phyloP scores from a whole-genome alignment of 1,284 basidiomycete genomes.

The Ganoderma lucidum region DNA sequence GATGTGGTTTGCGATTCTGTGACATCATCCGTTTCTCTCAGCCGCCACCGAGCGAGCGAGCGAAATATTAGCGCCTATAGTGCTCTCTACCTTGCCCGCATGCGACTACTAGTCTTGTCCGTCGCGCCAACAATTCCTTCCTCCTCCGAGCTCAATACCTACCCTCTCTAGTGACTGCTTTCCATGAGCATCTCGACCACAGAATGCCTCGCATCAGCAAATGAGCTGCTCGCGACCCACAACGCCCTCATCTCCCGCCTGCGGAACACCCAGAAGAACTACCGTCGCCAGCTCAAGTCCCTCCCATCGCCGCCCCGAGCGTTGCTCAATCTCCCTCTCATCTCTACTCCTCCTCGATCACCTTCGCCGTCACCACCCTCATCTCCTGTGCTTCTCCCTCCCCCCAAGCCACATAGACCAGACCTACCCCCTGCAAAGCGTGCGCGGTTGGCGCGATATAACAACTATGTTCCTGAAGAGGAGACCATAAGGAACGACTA shows the following conservation, averaged over 20 bases:
- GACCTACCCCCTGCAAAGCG: slow-evolving; percentile 77
- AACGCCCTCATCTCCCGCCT: slow-evolving; percentile 50
- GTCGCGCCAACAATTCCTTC: not conserved
- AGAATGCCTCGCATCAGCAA: slow-evolving; percentile 56
- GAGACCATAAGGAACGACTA: slow-evolving; percentile 97
- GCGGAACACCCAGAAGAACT: slow-evolving; percentile 49
- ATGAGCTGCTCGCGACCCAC: slow-evolving; percentile 60
- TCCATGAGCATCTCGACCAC: slow-evolving; percentile 25
- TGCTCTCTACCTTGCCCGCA: not conserved
- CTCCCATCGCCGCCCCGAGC: slow-evolving; percentile 48
- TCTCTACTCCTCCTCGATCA: slow-evolving; percentile 54
- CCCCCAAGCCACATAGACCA: slow-evolving; percentile 49
- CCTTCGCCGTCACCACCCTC: slow-evolving; percentile 53
- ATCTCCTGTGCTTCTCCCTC: slow-evolving; percentile 51
- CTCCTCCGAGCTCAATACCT: not conserved
- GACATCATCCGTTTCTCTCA: not conserved
- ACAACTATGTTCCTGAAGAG: slow-evolving; percentile 88
- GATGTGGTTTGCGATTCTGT: not conserved
- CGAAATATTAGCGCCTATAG: not conserved
- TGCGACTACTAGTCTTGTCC: not conserved
- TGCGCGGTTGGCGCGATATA: slow-evolving; percentile 70
- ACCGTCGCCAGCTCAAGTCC: slow-evolving; percentile 48
- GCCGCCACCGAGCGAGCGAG: not conserved
- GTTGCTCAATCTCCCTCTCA: slow-evolving; percentile 55
- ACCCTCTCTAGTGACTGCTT: not conserved